Percentiles rank a stretch among this genome's conserved stretches.
phyloP scores from a whole-genome alignment of 371 early-diverging fungal species.

The Mucor indicus region DNA sequence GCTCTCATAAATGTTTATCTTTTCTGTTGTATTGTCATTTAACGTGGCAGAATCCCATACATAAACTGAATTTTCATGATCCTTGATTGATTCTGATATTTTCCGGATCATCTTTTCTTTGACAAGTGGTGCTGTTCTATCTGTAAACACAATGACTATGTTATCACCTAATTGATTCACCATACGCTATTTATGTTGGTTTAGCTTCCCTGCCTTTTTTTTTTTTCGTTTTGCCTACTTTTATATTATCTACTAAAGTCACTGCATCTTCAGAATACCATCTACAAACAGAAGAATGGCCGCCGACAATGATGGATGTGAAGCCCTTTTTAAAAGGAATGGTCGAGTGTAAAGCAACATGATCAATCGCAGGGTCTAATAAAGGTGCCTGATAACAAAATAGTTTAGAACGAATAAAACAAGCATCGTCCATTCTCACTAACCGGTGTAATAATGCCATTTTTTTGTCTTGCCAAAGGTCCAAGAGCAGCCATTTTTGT shows the following conservation, averaged over 20 bases:
- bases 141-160: constrained; percentile 35
- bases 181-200: constrained; percentile 29
- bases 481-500: constrained; percentile 33
- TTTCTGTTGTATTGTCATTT: constrained; percentile 9
- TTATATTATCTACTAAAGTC: constrained; percentile 29
- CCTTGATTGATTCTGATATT: background rate
- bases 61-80: constrained; percentile 4
- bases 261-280: constrained; percentile 49
- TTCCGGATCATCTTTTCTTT: constrained; percentile 25
- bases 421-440: background rate
- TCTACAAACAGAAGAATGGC: constrained; percentile 35
- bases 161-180: constrained; percentile 21
- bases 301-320: constrained; percentile 36
- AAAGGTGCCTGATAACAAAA: constrained; percentile 14
- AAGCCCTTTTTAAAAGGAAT: constrained; percentile 2
- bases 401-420: no score
- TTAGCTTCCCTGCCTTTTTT: no score
- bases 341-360: background rate
- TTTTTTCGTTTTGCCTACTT: constrained; percentile 26
- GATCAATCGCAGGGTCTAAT: constrained; percentile 7
- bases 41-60: constrained; percentile 36
- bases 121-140: constrained; percentile 33
- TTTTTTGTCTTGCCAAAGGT: constrained; percentile 43
- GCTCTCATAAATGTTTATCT: constrained; percentile 25
- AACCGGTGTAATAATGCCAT: constrained; percentile 36